Percentiles rank a stretch among this genome's conserved stretches.
Evolutionary conservation across 2,329 filamentous ascomycete species (phyloP).

Genomic region (Ascochyta pisi): DNA sequence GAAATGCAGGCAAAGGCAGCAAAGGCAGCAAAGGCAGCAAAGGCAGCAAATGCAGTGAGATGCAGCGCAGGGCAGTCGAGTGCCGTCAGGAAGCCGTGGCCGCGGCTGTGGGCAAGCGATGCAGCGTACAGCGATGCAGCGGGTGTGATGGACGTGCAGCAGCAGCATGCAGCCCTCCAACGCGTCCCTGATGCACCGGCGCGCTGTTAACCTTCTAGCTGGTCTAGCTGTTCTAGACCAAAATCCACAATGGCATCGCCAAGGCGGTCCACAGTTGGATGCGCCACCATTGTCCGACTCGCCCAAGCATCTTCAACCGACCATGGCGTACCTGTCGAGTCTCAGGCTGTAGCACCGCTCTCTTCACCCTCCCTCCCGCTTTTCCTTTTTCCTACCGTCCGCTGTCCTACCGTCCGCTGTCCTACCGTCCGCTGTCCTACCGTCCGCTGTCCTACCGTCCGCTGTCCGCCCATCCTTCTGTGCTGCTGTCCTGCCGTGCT

Average conservation of each 20-base stretch:
- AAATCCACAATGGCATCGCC: slow-evolving; percentile 9
- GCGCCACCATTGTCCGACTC: slow-evolving; percentile 16
- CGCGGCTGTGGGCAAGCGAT: background rate
- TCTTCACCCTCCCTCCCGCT: slow-evolving; percentile 3
- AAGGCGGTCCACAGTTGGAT: slow-evolving; percentile 10
- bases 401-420: background rate
- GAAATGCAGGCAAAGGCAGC: background rate
- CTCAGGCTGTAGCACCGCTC: slow-evolving; percentile 16
- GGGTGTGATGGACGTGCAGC: too few relatives aligned
- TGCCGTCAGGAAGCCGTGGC: background rate
- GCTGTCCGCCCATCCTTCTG: too few relatives aligned
- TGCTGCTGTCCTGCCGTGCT: too few relatives aligned
- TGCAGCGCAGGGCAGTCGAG: too few relatives aligned
- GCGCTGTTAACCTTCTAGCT: too few relatives aligned
- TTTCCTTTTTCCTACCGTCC: background rate
- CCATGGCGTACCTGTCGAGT: slow-evolving; percentile 17
- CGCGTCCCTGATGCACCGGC: slow-evolving; percentile 6
- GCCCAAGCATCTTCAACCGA: slow-evolving; percentile 12
- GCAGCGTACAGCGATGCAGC: background rate
- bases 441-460: background rate
- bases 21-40: too few relatives aligned
- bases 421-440: background rate
- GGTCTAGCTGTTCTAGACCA: slow-evolving; percentile 5
- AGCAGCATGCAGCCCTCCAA: slow-evolving; percentile 12
- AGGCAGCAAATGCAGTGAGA: too few relatives aligned